Base-by-base conservation (phyloP, 805 yeast species). In the Saccharomycopsis microspora region DNA sequence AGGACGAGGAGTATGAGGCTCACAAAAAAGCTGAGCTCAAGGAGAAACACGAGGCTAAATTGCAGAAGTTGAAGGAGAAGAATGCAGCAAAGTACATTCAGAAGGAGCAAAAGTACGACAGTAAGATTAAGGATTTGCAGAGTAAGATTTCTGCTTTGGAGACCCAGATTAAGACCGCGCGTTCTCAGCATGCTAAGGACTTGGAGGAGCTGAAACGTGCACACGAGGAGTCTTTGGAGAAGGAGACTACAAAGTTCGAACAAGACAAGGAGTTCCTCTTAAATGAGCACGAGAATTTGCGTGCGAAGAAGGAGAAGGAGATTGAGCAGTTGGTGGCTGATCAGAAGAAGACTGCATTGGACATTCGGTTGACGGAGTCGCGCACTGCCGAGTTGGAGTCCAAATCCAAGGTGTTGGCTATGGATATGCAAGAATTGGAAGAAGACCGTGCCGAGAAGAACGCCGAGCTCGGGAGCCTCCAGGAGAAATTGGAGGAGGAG, bases 401-500 rank as follows among this genome's bases (percentile, higher is more conserved):
- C 11, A 49, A 48, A 42, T 43, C 45, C 9, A 47, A 49, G 32
- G 32, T 51, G 30, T 31, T 46, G 5, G 36, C 42, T 33, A 11
- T 39, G 11, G 47, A 51, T n/a, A 49, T 49, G 35, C 47, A 32
- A 10, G 54, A 49, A 11, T 32, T 49, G 11, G 53, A 51, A 39
- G 38, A 31, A 4, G 40, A 39, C 6, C 29, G 42, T 5, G 19
- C 34, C 11, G 45, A 36, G 30, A 49, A 49, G 31, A 27, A 36
- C 28, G 32, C 8, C 3, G 36, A 46, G 11, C 34, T 46, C n/a
- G 28, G 40, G 10, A 37, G 11, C 3, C 41, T 50, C 8, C 7
- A 28, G 6, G 33, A 36, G 30, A 30, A 42, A 29, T 43, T 46
- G 8, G 30, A 35, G n/a, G n/a, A 42, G 5, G 31, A 46, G 28